phyloP scores from a whole-genome alignment of 1,284 basidiomycete genomes.

The Ustilago lituana region DNA sequence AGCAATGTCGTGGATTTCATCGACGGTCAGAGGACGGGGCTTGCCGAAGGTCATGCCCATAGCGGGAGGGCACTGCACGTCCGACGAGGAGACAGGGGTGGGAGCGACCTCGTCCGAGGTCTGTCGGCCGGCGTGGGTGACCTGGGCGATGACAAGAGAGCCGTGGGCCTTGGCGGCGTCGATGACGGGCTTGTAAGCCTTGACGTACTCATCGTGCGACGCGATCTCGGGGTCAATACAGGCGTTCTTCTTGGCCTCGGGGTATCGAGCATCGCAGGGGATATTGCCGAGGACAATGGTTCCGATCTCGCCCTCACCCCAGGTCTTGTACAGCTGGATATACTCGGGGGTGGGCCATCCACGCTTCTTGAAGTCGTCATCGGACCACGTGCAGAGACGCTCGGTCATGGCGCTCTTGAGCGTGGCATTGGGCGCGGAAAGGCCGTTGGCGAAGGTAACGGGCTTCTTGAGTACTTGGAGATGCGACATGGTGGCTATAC shows the following conservation, averaged over 20 bases:
- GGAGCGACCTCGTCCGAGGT: slow-evolving; percentile 44
- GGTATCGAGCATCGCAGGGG: slow-evolving; percentile 48
- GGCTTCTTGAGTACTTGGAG: slow-evolving; percentile 48
- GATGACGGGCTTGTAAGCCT: slow-evolving; percentile 61
- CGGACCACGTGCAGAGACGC: slow-evolving; percentile 57
- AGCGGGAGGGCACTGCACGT: slow-evolving; percentile 55
- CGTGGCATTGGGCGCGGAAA: slow-evolving; percentile 50
- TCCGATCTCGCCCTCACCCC: slow-evolving; percentile 59
- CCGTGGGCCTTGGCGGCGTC: slow-evolving; percentile 69
- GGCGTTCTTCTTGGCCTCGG: slow-evolving; percentile 51
- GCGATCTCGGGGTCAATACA: slow-evolving; percentile 53
- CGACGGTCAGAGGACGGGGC: slow-evolving; percentile 71
- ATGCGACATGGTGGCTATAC: slow-evolving; percentile 29
- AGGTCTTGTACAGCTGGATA: slow-evolving; percentile 59
- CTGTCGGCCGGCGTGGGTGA: slow-evolving; percentile 70
- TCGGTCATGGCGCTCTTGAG: slow-evolving; percentile 64
- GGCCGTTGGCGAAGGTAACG: slow-evolving; percentile 41
- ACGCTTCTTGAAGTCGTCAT: slow-evolving; percentile 55
- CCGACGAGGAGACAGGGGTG: slow-evolving; percentile 55
- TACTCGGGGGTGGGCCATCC: slow-evolving; percentile 56
- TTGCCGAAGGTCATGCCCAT: slow-evolving; percentile 61
- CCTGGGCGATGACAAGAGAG: slow-evolving; percentile 69
- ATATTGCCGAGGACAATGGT: slow-evolving; percentile 60
- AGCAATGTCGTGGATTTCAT: slow-evolving; percentile 76
- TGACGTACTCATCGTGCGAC: slow-evolving; percentile 46